phyloP scores from a whole-genome alignment of 106 monocot species.

The Apostasia ramifera region DNA sequence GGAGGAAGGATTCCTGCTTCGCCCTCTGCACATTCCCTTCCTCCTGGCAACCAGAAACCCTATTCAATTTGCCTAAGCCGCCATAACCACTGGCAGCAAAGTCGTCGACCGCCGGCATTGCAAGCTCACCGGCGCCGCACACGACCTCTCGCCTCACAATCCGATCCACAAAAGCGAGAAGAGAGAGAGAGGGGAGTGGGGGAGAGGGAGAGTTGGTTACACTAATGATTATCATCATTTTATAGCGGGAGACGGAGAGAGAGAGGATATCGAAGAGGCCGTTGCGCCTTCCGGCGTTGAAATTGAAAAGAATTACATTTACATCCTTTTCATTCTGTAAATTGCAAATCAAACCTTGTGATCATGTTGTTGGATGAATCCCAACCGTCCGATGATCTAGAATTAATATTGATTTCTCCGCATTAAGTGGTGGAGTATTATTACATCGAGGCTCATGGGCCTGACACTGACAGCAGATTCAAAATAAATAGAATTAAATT shows the following conservation, averaged over 20 bases:
- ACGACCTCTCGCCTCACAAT: neutral
- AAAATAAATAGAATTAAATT: too few species aligned
- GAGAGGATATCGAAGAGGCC: neutral
- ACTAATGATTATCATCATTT: neutral
- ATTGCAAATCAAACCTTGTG: too few species aligned
- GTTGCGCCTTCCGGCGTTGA: neutral
- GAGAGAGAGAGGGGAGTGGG: neutral
- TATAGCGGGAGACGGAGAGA: neutral
- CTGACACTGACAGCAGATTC: too few species aligned
- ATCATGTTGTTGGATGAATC: too few species aligned
- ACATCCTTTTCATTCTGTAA: too few species aligned
- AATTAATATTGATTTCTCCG: too few species aligned
- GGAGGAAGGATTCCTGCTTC: constrained; percentile 14
- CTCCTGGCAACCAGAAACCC: constrained; percentile 4
- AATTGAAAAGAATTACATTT: neutral
- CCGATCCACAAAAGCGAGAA: neutral
- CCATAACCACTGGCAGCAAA: neutral
- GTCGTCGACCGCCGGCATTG: neutral
- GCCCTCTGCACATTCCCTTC: neutral
- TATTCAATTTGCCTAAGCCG: neutral
- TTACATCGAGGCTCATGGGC: too few species aligned
- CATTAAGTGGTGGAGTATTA: too few species aligned
- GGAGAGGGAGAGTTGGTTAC: neutral
- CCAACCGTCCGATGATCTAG: too few species aligned
- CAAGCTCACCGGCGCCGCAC: neutral